These are phyloP conservation scores for Sporothrix sp. DNA, from an alignment of 2,329 filamentous ascomycete genomes.

Conservation along the genomic window DNA sequence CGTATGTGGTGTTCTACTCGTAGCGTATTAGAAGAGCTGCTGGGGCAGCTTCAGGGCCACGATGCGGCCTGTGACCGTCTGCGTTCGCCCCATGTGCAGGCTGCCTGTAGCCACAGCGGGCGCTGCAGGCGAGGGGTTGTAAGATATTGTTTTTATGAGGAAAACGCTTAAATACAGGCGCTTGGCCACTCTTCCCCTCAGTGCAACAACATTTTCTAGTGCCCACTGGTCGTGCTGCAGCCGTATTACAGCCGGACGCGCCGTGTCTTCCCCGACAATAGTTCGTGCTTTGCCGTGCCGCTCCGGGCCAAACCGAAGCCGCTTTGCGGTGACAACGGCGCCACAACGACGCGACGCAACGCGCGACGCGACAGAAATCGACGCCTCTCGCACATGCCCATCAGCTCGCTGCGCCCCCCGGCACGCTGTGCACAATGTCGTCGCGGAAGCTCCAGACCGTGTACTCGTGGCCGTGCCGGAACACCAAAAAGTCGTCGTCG, in stretches of 20 bases:
- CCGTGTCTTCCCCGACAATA: constrained; percentile 1
- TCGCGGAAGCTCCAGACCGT: constrained; percentile 17
- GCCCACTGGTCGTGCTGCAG: background rate
- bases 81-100: constrained; percentile 7
- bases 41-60: background rate
- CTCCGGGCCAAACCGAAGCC: background rate
- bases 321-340: background rate
- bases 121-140: constrained; percentile 1
- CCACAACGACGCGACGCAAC: background rate
- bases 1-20: background rate
- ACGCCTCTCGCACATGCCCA: no score
- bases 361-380: background rate
- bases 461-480: constrained; percentile 11
- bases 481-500: constrained; percentile 18
- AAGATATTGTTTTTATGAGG: no score
- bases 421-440: background rate
- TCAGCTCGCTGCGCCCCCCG: no score
- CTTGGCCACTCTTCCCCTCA: background rate
- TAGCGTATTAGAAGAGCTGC: constrained; percentile 1
- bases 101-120: background rate
- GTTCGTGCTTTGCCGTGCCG: background rate
- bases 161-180: constrained; percentile 9
- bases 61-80: constrained; percentile 4
- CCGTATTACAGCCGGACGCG: constrained; percentile 1
- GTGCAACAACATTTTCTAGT: background rate